Evolutionary conservation across 257 asterid species (phyloP).

Genomic region (Penstemon davidsonii): DNA sequence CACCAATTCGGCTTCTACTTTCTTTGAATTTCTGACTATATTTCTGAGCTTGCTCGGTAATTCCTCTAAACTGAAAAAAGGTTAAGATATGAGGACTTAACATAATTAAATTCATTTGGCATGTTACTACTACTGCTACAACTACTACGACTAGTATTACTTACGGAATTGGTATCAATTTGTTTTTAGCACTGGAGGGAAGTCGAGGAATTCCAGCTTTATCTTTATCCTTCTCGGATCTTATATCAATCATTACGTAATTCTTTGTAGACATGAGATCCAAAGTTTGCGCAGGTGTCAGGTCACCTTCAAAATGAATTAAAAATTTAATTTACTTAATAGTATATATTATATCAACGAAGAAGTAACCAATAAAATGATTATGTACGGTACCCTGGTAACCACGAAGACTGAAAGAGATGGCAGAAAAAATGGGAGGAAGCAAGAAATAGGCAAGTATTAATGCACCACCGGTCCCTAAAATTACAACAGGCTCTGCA

Average conservation of each 20-base stretch:
- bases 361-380: not conserved
- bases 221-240: conserved; percentile 90
- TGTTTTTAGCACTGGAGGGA: conserved; percentile 75
- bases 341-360: not conserved
- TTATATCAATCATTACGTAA: conserved; percentile 81
- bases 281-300: conserved; percentile 86
- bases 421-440: conserved; percentile 77
- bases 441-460: conserved; percentile 67
- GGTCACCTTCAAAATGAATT: conserved; percentile 53
- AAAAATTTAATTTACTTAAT: conserved; percentile 16
- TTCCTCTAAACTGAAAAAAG: conserved; percentile 77
- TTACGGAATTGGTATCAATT: conserved; percentile 79
- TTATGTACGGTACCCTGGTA: conserved; percentile 56
- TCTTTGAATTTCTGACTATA: conserved; percentile 70
- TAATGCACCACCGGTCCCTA: conserved; percentile 72
- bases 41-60: conserved; percentile 68
- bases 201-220: conserved; percentile 89
- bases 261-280: conserved; percentile 77
- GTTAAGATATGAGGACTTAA: no score
- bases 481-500: conserved; percentile 67
- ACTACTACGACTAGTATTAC: conserved; percentile 26
- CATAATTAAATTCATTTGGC: no score
- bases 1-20: conserved; percentile 84
- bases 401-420: conserved; percentile 77
- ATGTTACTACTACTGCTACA: no score